These are phyloP conservation scores for Hymenoscyphus linearis DNA, from an alignment of 2,329 filamentous ascomycete genomes.

Conservation along the genomic window DNA sequence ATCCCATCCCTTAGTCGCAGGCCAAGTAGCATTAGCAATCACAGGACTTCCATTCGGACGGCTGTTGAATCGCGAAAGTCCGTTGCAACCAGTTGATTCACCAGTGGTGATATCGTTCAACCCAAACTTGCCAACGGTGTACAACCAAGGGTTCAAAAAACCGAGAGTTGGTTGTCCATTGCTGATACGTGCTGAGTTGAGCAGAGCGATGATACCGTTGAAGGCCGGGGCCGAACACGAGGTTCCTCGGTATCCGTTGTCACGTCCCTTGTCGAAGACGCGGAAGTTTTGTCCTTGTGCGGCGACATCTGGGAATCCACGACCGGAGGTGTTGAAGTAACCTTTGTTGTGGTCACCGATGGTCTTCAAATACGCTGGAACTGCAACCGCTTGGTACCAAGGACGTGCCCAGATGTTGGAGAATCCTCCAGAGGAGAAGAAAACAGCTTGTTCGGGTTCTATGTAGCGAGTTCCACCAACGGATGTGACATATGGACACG, in stretches of 20 bases:
- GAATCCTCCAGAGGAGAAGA: constrained; percentile 48
- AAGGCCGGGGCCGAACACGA: constrained; percentile 53
- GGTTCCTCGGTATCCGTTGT: constrained; percentile 17
- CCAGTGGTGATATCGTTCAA: constrained; percentile 41
- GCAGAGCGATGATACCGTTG: constrained; percentile 51
- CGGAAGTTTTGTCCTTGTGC: constrained; percentile 49
- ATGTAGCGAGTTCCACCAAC: constrained; percentile 25
- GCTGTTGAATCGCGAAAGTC: constrained; percentile 11
- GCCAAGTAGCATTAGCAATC: constrained; percentile 34
- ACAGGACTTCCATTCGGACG: constrained; percentile 19
- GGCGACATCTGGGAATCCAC: constrained; percentile 9
- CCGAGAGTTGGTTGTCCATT: constrained; percentile 38
- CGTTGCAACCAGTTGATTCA: constrained; percentile 32
- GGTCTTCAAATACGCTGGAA: constrained; percentile 37
- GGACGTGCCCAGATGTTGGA: constrained; percentile 44
- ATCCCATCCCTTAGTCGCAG: constrained; percentile 39
- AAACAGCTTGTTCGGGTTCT: constrained; percentile 36
- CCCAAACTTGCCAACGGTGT: constrained; percentile 40
- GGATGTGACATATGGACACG: constrained; percentile 32
- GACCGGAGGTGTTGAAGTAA: constrained; percentile 31
- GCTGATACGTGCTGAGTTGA: constrained; percentile 47
- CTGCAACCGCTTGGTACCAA: constrained; percentile 40
- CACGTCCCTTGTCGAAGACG: constrained; percentile 14
- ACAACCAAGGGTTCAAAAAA: constrained; percentile 57
- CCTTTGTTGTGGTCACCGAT: constrained; percentile 33